Conservation (phyloP, 208 protist genomes). For the Leptomonas pyrrhocoris region DNA sequence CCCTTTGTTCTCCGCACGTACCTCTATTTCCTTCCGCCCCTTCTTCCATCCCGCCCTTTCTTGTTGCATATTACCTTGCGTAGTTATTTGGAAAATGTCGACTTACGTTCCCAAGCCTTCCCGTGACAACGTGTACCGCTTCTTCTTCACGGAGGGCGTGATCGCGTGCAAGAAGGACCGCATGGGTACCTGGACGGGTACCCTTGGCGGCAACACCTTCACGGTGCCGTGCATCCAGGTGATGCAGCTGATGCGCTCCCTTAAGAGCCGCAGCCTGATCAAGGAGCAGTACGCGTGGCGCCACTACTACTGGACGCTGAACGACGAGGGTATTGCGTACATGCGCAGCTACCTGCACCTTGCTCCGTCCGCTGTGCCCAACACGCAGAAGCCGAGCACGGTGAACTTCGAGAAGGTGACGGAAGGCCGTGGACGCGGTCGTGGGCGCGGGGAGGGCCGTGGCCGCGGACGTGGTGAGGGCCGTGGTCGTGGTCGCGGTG, state of each 20-base stretch:
- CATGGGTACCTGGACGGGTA: conserved; percentile 85
- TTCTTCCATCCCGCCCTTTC: too few species aligned
- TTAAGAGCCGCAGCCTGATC: conserved; percentile 91
- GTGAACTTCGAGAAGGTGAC: conserved; percentile 57
- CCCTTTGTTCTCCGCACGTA: background rate
- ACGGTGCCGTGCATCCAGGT: conserved; percentile 81
- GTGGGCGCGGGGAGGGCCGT: conserved; percentile 48
- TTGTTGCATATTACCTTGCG: too few species aligned
- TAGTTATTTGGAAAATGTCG: conserved; percentile 60
- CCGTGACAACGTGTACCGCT: conserved; percentile 91
- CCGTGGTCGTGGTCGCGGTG: conserved; percentile 55
- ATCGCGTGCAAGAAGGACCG: conserved; percentile 93
- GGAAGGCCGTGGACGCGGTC: conserved; percentile 47
- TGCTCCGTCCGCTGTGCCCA: conserved; percentile 84
- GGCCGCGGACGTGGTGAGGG: conserved; percentile 56
- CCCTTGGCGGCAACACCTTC: conserved; percentile 80
- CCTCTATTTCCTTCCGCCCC: background rate
- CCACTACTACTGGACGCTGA: conserved; percentile 96
- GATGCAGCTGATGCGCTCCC: conserved; percentile 91
- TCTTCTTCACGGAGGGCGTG: conserved; percentile 92
- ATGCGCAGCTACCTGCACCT: conserved; percentile 94
- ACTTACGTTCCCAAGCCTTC: conserved; percentile 84
- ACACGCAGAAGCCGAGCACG: conserved; percentile 87
- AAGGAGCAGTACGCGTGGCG: conserved; percentile 95
- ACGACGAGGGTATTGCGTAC: conserved; percentile 92